phyloP scores from a whole-genome alignment of 2,329 filamentous ascomycete species.

The Fusarium begoniae region DNA sequence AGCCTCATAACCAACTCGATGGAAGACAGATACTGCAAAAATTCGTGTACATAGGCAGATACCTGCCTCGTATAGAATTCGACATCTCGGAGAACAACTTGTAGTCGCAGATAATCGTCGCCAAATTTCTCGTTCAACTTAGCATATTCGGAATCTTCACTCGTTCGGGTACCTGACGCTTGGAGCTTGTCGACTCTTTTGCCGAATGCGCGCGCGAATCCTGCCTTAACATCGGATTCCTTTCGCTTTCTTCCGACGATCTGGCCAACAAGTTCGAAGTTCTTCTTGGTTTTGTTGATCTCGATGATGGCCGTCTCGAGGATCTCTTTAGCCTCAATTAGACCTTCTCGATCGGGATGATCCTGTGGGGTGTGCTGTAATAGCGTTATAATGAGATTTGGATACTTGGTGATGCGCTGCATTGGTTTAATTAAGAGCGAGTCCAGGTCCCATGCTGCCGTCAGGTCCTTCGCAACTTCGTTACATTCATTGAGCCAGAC shows the following conservation, averaged over 20 bases:
- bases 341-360: slow-evolving; percentile 80
- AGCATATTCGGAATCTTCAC: slow-evolving; percentile 84
- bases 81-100: slow-evolving; percentile 93
- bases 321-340: slow-evolving; percentile 63
- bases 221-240: slow-evolving; percentile 86
- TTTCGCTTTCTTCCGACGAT: slow-evolving; percentile 87
- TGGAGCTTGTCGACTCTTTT: slow-evolving; percentile 87
- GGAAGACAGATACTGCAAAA: slow-evolving; percentile 80
- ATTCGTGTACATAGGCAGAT: slow-evolving; percentile 80
- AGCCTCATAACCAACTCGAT: slow-evolving; percentile 84
- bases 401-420: slow-evolving; percentile 93
- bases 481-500: slow-evolving; percentile 96
- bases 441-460: slow-evolving; percentile 92
- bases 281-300: slow-evolving; percentile 96
- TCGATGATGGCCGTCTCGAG: slow-evolving; percentile 77
- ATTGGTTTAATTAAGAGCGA: slow-evolving; percentile 97
- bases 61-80: slow-evolving; percentile 89
- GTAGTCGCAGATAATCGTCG: slow-evolving; percentile 90
- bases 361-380: slow-evolving; percentile 80
- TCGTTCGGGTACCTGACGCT: slow-evolving; percentile 66
- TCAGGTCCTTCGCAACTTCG: slow-evolving; percentile 90
- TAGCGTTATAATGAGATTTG: slow-evolving; percentile 82
- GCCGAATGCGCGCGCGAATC: slow-evolving; percentile 87
- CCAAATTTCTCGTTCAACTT: slow-evolving; percentile 86
- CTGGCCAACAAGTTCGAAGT: slow-evolving; percentile 89